Conservation (phyloP, 768 basidiomycete genomes). For the Leccinellum albellum region DNA sequence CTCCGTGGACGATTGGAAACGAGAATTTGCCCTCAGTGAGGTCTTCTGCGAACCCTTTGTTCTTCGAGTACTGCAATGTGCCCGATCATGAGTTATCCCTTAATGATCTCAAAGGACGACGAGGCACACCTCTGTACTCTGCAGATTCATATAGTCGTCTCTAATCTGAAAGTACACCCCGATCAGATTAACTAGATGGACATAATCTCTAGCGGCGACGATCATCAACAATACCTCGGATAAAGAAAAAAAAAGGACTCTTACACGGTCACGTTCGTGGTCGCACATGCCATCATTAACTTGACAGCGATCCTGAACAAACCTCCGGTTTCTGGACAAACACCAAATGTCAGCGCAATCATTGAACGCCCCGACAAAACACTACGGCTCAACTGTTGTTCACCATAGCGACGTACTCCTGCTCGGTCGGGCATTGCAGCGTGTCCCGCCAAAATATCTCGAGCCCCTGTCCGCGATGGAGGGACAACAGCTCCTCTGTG, state of each 20-base stretch:
- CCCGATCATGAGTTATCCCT: not conserved
- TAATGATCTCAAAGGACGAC: not conserved
- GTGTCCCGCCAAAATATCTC: conserved; percentile 95
- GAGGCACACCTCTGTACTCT: conserved; percentile 71
- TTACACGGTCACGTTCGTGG: conserved; percentile 56
- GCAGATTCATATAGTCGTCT: conserved; percentile 96
- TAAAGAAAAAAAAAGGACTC: conserved; percentile 14
- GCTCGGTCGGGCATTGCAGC: conserved; percentile 86
- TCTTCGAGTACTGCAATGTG: conserved; percentile 53
- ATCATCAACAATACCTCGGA: not conserved
- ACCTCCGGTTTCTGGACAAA: conserved; percentile 81
- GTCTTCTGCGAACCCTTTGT: conserved; percentile 70
- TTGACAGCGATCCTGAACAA: conserved; percentile 89
- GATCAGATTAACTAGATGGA: conserved; percentile 89
- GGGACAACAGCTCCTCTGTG: conserved; percentile 62
- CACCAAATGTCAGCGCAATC: not conserved
- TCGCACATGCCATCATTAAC: conserved; percentile 91
- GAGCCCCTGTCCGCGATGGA: conserved; percentile 93
- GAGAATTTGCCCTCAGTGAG: conserved; percentile 80
- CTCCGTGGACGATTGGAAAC: conserved; percentile 73
- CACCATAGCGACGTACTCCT: conserved; percentile 94
- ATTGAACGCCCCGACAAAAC: conserved; percentile 54
- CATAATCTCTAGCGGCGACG: conserved; percentile 61
- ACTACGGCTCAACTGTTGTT: conserved; percentile 69
- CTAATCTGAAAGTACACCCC: conserved; percentile 95